Evolutionary conservation across 169 alveolate genomes (phyloP).

Genomic region (Toxoplasma gondii): DNA sequence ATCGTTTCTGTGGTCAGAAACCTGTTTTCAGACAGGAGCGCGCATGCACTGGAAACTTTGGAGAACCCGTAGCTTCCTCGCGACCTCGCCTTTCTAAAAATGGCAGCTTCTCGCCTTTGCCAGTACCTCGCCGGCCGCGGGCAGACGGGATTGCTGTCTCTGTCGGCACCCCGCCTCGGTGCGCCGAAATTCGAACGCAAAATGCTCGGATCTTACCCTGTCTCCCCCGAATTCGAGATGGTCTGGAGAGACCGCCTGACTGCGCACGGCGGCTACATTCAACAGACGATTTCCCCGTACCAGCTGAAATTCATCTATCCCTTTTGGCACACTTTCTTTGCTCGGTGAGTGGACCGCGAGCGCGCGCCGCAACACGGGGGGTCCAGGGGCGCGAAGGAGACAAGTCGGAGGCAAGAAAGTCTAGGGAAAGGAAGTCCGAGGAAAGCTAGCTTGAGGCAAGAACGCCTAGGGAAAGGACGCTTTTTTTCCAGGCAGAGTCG

Average conservation of each 20-base stretch:
- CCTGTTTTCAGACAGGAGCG: too few species aligned
- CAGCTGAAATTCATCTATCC: conserved; percentile 86
- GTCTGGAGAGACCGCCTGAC: conserved; percentile 87
- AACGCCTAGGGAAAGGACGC: too few species aligned
- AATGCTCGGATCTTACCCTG: conserved; percentile 86
- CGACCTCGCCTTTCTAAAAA: too few species aligned
- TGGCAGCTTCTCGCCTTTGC: background rate
- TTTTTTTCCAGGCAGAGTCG: too few species aligned
- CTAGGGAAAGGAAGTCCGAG: background rate
- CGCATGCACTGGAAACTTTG: too few species aligned
- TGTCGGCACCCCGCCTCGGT: conserved; percentile 51
- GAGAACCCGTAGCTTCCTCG: too few species aligned
- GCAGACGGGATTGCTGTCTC: background rate
- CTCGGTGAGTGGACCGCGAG: conserved; percentile 73
- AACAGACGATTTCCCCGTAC: conserved; percentile 87
- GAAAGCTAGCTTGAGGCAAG: too few species aligned
- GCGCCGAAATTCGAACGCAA: conserved; percentile 82
- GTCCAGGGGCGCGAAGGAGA: background rate
- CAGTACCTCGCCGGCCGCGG: background rate
- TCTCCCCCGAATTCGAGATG: conserved; percentile 88
- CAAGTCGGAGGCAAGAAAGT: background rate
- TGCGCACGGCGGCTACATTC: conserved; percentile 85
- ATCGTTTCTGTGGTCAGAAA: too few species aligned
- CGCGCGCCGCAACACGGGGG: background rate
- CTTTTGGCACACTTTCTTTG: conserved; percentile 85